Evolutionary conservation across 805 yeast species (phyloP).

Genomic region (Kluyveromyces aestuarii): DNA sequence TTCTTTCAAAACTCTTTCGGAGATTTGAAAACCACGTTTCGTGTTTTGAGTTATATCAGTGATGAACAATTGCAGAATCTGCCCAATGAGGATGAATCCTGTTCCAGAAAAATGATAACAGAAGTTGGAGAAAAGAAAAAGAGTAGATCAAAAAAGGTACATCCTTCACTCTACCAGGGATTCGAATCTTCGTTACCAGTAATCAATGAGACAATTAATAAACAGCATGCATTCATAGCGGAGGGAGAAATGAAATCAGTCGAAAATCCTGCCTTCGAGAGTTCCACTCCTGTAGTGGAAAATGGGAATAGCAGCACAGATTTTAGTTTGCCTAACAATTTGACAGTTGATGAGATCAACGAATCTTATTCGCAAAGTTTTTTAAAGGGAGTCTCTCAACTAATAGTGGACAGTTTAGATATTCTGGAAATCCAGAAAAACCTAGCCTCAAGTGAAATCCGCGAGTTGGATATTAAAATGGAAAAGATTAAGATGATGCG

Average conservation of each 20-base stretch:
- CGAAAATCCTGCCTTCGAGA: constrained; percentile 4
- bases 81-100: constrained; percentile 28
- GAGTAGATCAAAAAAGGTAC: constrained; percentile 9
- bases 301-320: constrained; percentile 17
- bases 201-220: constrained; percentile 35
- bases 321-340: constrained; percentile 31
- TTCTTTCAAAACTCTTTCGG: constrained; percentile 31
- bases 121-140: constrained; percentile 9
- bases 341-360: constrained; percentile 34
- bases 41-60: constrained; percentile 45
- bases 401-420: constrained; percentile 40
- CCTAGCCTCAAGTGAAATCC: constrained; percentile 53
- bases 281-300: constrained; percentile 2
- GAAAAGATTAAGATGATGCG: constrained; percentile 43
- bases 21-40: constrained; percentile 34
- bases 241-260: constrained; percentile 11
- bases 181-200: constrained; percentile 51
- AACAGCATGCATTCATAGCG: constrained; percentile 17
- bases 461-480: constrained; percentile 52
- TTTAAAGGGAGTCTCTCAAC: constrained; percentile 30
- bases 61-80: constrained; percentile 51
- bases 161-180: constrained; percentile 59
- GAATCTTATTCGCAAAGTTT: constrained; percentile 35
- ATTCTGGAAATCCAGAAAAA: constrained; percentile 55
- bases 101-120: constrained; percentile 5